Evolutionary conservation across 1,284 basidiomycete genomes (phyloP).

Genomic region (Uromyces viciae-fabae): DNA sequence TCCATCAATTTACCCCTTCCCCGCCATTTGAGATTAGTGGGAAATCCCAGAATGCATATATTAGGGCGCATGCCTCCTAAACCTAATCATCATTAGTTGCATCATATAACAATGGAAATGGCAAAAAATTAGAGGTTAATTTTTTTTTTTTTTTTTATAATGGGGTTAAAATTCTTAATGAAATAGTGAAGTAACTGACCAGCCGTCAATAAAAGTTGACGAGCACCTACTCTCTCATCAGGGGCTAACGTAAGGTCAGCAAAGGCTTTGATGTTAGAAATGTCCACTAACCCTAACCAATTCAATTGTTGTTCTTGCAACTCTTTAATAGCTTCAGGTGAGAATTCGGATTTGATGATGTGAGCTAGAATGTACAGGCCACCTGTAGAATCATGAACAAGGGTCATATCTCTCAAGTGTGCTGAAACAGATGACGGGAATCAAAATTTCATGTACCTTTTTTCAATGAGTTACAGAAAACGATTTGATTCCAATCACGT

Average conservation of each 20-base stretch:
- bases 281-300: slow-evolving; percentile 42
- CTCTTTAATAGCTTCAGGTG: slow-evolving; percentile 33
- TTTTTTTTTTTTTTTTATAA: not conserved
- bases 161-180: not conserved
- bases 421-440: not conserved
- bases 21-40: slow-evolving; percentile 40
- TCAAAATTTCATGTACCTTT: slow-evolving; percentile 17
- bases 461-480: slow-evolving; percentile 43
- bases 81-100: slow-evolving; percentile 5
- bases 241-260: slow-evolving; percentile 38
- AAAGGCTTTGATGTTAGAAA: slow-evolving; percentile 44
- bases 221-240: slow-evolving; percentile 40
- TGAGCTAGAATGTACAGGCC: slow-evolving; percentile 38
- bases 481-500: slow-evolving; percentile 43
- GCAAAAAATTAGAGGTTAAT: not conserved
- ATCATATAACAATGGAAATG: no score
- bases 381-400: not conserved
- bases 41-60: slow-evolving; percentile 41
- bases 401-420: not conserved
- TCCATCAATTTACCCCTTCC: slow-evolving; percentile 24
- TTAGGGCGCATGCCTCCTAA: slow-evolving; percentile 43
- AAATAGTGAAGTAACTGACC: slow-evolving; percentile 18
- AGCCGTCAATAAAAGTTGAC: slow-evolving; percentile 30
- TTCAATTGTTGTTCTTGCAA: slow-evolving; percentile 42
- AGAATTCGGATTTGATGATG: slow-evolving; percentile 44